phyloP scores from a whole-genome alignment of 1,284 basidiomycete genomes.

The Lentinula novae-zelandiae region DNA sequence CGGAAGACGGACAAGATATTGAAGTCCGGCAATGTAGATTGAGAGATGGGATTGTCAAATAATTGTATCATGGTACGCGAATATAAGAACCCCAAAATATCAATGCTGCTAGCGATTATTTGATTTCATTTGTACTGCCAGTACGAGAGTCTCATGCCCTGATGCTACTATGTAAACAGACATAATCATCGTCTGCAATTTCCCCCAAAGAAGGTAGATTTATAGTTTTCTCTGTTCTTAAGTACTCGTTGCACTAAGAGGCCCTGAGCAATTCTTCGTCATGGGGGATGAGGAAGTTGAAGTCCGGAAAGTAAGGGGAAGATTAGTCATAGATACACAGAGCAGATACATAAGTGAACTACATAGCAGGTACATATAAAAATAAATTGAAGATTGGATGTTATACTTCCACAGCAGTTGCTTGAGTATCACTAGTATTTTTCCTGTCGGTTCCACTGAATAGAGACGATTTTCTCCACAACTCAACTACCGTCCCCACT shows the following conservation, averaged over 20 bases:
- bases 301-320: too few relatives aligned
- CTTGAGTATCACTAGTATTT: background rate
- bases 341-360: background rate
- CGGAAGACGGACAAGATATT: constrained; percentile 6
- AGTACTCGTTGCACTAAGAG: too few relatives aligned
- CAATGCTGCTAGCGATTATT: background rate
- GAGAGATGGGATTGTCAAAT: too few relatives aligned
- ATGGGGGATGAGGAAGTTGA: too few relatives aligned
- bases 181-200: too few relatives aligned
- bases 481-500: constrained; percentile 4
- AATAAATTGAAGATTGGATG: background rate
- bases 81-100: too few relatives aligned
- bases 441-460: background rate
- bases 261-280: too few relatives aligned
- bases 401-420: background rate
- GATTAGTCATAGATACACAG: too few relatives aligned
- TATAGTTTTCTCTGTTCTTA: too few relatives aligned
- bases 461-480: constrained; percentile 7
- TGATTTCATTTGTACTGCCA: background rate
- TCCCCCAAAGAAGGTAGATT: too few relatives aligned
- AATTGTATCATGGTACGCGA: too few relatives aligned
- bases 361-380: background rate
- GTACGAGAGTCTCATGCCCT: background rate
- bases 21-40: background rate
- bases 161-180: too few relatives aligned